A percentile compares a stretch with the other conserved stretches of the same genome.
These are phyloP conservation scores for Boletellus emodensis DNA, from an alignment of 768 basidiomycete genomes.

Conservation along the genomic window DNA sequence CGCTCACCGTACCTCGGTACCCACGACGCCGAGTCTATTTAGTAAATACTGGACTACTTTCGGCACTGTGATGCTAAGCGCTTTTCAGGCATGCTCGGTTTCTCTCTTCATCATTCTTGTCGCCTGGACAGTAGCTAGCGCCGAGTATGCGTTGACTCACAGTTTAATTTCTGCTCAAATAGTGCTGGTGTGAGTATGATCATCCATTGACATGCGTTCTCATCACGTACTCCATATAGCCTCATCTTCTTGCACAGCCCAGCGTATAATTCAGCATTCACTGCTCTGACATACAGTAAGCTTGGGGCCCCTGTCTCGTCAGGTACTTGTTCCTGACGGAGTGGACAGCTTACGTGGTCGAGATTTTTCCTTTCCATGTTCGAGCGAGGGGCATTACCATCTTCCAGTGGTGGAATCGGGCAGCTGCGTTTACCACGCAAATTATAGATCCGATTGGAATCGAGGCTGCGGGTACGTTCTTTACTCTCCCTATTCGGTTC, in stretches of 20 bases:
- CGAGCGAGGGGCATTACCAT: conserved; percentile 59
- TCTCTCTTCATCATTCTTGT: conserved; percentile 12
- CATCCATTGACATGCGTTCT: neutral
- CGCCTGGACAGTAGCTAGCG: conserved; percentile 18
- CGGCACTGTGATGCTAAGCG: neutral
- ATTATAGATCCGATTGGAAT: conserved; percentile 19
- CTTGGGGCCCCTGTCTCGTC: too few relatives aligned
- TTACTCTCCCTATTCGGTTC: too few relatives aligned
- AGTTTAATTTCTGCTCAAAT: conserved; percentile 1
- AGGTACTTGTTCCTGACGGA: too few relatives aligned
- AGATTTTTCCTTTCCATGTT: conserved; percentile 61
- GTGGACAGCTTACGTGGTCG: conserved; percentile 54
- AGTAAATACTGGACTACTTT: conserved; percentile 3
- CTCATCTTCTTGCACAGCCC: conserved; percentile 18
- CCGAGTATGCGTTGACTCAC: conserved; percentile 15
- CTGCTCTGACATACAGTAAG: neutral
- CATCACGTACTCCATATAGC: neutral
- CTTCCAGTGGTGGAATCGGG: conserved; percentile 56
- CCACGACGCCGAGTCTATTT: conserved; percentile 15
- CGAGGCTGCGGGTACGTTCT: conserved; percentile 1
- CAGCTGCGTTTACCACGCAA: conserved; percentile 14
- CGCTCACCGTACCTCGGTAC: conserved; percentile 12
- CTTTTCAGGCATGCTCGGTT: conserved; percentile 11
- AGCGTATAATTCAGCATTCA: conserved; percentile 13
- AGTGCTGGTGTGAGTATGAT: conserved; percentile 8